Base-by-base conservation (phyloP, 495 filamentous ascomycete species). In the Cladorrhinum samala region DNA sequence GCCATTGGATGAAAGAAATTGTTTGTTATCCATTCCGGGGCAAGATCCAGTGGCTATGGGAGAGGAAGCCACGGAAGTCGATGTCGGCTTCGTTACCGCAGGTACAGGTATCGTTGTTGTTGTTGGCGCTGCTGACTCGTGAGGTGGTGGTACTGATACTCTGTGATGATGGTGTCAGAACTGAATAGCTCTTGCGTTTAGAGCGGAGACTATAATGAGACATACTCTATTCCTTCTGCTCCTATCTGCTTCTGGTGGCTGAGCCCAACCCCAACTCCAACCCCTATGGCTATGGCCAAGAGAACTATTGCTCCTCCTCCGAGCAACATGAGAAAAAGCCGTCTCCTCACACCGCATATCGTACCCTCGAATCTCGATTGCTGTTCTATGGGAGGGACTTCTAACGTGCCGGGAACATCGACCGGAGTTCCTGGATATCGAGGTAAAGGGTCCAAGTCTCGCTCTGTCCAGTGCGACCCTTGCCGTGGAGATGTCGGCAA, bases 181-280 rank as follows among this genome's bases (percentile, higher is more conserved):
- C n/a, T n/a, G n/a, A n/a, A n/a, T n/a, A n/a, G n/a, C n/a, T n/a
- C n/a, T n/a, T n/a, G n/a, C n/a, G n/a, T n/a, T n/a, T n/a, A n/a
- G n/a, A n/a, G n/a, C n/a, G n/a, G n/a, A n/a, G n/a, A n/a, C n/a
- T n/a, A n/a, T n/a, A n/a, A n/a, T n/a, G n/a, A n/a, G n/a, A n/a
- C 21, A 9, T 47, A 27, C 21, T 23, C 7, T 14, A 25, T 23
- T 47, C n/a, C 13, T n/a, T 47, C 23, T 14, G 9, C 2, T 27
- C 16, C n/a, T 6, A 6, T 16, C 2, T 24, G 24, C n/a, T 50
- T 53, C 33, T 59, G 51, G 18, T 42, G 49, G 11, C 33, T 41
- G 17, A 52, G 17, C 13, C 54, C 61, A 9, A 61, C 55, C 8
- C 50, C 58, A 24, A 63, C 54, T 11, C 61, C 58, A 1, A 61